These are phyloP conservation scores for Amborella trichopoda DNA, from an alignment of 164 flowering plant genomes.

Conservation along the genomic window DNA sequence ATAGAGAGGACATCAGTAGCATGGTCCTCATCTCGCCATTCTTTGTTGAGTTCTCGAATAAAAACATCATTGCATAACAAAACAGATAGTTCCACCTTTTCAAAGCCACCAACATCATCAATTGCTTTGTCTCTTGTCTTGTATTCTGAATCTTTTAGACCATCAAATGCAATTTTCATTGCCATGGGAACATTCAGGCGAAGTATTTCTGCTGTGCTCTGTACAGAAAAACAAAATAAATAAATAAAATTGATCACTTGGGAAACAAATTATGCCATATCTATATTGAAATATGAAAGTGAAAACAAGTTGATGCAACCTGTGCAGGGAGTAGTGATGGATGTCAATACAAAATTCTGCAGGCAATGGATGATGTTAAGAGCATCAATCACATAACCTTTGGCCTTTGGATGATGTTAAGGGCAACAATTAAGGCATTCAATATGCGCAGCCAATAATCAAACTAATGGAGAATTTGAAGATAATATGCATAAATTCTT, in stretches of 20 bases:
- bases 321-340: no score
- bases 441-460: no score
- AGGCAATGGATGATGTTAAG: no score
- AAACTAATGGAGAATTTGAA: no score
- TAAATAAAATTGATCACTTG: constrained; percentile 3
- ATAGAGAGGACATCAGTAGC: constrained; percentile 98
- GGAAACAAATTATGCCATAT: background rate
- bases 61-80: constrained; percentile 91
- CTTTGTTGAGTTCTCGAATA: constrained; percentile 75
- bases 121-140: constrained; percentile 70
- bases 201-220: constrained; percentile 84
- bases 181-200: constrained; percentile 84
- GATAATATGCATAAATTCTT: no score
- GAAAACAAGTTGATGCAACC: no score
- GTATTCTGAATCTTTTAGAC: constrained; percentile 51
- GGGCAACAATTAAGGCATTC: no score
- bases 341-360: no score
- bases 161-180: constrained; percentile 79
- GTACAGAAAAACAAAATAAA: constrained; percentile 5
- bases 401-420: no score
- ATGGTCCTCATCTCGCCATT: constrained; percentile 94
- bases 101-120: constrained; percentile 65
- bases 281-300: no score
- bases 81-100: constrained; percentile 71
- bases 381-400: no score